A percentile compares a stretch with the other conserved stretches of the same genome.
Conservation (phyloP, 2,329 filamentous ascomycete species). For the Ilyonectria destructans region DNA sequence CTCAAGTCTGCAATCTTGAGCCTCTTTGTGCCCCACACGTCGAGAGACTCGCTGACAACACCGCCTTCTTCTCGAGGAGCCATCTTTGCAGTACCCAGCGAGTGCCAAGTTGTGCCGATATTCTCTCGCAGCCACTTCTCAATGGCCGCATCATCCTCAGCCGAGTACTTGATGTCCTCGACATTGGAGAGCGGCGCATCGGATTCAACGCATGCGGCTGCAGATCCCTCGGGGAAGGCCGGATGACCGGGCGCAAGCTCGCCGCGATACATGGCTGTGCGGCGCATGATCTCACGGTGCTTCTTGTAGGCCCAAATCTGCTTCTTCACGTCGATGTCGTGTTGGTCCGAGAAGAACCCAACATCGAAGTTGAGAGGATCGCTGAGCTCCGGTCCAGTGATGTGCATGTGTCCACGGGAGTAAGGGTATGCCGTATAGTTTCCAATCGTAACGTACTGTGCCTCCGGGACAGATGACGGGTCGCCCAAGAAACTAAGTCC, state of each 20-base stretch:
- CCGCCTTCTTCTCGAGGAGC: conserved; percentile 57
- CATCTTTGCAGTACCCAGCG: conserved; percentile 65
- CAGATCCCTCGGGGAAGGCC: conserved; percentile 59
- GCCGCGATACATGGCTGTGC: conserved; percentile 69
- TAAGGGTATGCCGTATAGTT: conserved; percentile 63
- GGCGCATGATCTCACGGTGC: conserved; percentile 73
- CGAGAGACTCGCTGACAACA: conserved; percentile 55
- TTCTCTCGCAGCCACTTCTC: conserved; percentile 61
- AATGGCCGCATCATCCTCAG: conserved; percentile 66
- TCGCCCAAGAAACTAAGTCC: conserved; percentile 59
- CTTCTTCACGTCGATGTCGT: conserved; percentile 75
- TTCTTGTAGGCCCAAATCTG: conserved; percentile 78
- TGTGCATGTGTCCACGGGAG: conserved; percentile 75
- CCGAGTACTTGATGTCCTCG: conserved; percentile 63
- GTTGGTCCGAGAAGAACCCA: conserved; percentile 69
- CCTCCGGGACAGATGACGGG: conserved; percentile 53
- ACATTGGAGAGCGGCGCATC: conserved; percentile 56
- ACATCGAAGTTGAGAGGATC: conserved; percentile 70
- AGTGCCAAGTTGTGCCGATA: conserved; percentile 63
- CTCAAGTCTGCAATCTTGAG: conserved; percentile 62
- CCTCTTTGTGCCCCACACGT: conserved; percentile 60
- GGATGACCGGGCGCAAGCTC: conserved; percentile 63
- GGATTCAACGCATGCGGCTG: conserved; percentile 63
- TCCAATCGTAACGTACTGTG: conserved; percentile 68
- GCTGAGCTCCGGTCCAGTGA: conserved; percentile 61